Base-by-base conservation (phyloP, 768 basidiomycete genomes). In the Krasilnikovozyma curviuscula region DNA sequence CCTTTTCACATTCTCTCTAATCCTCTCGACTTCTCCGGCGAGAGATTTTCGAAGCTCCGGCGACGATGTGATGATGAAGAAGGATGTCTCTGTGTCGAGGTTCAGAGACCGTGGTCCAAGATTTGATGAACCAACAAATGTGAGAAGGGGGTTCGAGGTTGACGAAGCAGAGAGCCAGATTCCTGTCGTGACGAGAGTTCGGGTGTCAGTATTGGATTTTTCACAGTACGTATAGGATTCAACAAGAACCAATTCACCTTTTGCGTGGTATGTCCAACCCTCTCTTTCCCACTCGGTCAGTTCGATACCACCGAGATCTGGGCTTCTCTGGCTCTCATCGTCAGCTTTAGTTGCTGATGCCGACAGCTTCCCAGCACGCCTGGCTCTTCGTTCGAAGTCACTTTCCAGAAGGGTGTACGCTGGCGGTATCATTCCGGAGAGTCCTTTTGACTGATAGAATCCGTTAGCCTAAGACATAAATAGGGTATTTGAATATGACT, bases 251-350 rank as follows among this genome's bases (percentile, higher is more conserved):
- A 31, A 54, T 63, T 32, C 53, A 91, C 89, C 93, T 72, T 98
- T 98, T 23, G 93, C 83, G 59, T 98, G 93, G 66, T 98, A 98
- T 1, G 93, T 97, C 93, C 93, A 98, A 3, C 80, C 84, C 21
- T 71, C 67, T 54, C 73, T 73, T 59, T 77, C 73, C 93, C 93
- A 98, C 63, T 98, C 91, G 50, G 68, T 72, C 52, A 98, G 68
- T 46, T 76, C 69, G 21, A 98, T 71, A 0, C 76, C 74, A 29
- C 65, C 58, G 4, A 47, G 54, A n/a, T 34, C 44, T 40, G 60
- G 7, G 5, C 10, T 19, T 19, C 25, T 4, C 21, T 34, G 3
- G 44, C 41, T 46, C 44, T 40, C 62, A 38, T 18, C 58, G 57
- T 33, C 54, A 33, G 19, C 53, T 19, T 21, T 24, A 24, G 33